A percentile compares a stretch with the other conserved stretches of the same genome.
Conservation (phyloP, 495 filamentous ascomycete genomes). For the Patellaria atrata region DNA sequence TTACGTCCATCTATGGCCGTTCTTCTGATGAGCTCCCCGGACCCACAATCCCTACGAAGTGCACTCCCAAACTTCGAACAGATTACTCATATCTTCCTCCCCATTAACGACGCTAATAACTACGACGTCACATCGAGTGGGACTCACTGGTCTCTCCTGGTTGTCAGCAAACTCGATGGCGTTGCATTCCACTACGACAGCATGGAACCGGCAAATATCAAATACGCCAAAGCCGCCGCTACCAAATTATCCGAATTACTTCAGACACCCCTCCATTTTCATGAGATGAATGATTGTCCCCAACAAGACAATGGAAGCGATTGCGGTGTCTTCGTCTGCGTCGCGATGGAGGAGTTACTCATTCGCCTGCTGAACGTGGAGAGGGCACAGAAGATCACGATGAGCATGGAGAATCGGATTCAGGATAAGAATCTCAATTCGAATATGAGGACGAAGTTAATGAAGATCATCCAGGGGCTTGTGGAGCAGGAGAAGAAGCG, state of each 20-base stretch:
- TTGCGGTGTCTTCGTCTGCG: conserved; percentile 92
- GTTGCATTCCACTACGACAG: conserved; percentile 96
- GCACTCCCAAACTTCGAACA: conserved; percentile 67
- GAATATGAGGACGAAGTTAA: conserved; percentile 71
- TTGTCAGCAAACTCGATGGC: conserved; percentile 78
- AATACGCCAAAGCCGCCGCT: conserved; percentile 52
- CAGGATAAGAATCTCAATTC: conserved; percentile 69
- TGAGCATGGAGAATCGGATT: conserved; percentile 71
- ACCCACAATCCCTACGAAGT: conserved; percentile 55
- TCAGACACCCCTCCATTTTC: conserved; percentile 47
- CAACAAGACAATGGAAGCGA: conserved; percentile 87
- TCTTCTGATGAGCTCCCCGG: conserved; percentile 70
- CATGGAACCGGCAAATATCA: conserved; percentile 58
- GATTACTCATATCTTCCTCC: conserved; percentile 91
- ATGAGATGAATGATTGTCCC: conserved; percentile 68
- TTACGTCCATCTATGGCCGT: conserved; percentile 90
- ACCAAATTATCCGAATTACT: conserved; percentile 50
- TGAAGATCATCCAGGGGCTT: conserved; percentile 67
- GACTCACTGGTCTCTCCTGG: conserved; percentile 85
- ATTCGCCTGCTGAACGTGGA: conserved; percentile 64
- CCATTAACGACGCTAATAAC: conserved; percentile 79
- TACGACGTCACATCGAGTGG: conserved; percentile 70
- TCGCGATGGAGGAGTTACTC: conserved; percentile 80
- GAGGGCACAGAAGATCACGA: conserved; percentile 69
- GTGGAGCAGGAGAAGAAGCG: conserved; percentile 70